phyloP scores from a whole-genome alignment of 2,329 filamentous ascomycete genomes.

The Clathrospora elynae region DNA sequence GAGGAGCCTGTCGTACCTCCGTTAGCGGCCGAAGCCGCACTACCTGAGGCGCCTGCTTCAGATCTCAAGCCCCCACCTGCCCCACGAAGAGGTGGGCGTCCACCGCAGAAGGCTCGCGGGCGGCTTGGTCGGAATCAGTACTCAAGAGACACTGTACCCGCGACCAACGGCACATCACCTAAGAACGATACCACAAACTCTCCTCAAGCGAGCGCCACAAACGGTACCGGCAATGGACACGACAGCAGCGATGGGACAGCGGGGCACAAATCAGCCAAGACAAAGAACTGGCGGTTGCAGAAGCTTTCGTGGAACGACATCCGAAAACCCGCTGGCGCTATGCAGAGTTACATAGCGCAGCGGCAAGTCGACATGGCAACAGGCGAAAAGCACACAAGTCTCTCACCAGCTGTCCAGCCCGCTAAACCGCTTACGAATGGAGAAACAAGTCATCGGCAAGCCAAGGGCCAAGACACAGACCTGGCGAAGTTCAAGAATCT shows the following conservation, averaged over 20 bases:
- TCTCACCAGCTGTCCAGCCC: conserved; percentile 34
- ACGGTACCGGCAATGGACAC: conserved; percentile 44
- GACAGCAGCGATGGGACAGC: conserved; percentile 62
- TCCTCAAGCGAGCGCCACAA: conserved; percentile 39
- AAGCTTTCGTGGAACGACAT: conserved; percentile 83
- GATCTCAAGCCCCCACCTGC: conserved; percentile 37
- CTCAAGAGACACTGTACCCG: conserved; percentile 41
- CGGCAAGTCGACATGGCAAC: conserved; percentile 83
- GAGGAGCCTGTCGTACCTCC: conserved; percentile 37
- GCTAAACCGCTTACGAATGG: conserved; percentile 30
- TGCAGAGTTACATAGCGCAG: conserved; percentile 86
- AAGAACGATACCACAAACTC: conserved; percentile 39
- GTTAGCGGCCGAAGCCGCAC: conserved; percentile 29
- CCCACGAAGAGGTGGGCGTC: conserved; percentile 43
- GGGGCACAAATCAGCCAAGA: conserved; percentile 64
- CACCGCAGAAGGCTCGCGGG: conserved; percentile 40
- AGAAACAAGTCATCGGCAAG: conserved; percentile 22
- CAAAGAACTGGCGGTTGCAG: conserved; percentile 59
- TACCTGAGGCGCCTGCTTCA: conserved; percentile 32
- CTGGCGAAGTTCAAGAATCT: conserved; percentile 68
- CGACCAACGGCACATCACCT: conserved; percentile 43
- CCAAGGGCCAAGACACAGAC: conserved; percentile 52
- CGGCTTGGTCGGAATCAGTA: conserved; percentile 49
- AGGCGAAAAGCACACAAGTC: conserved; percentile 53
- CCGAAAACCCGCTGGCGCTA: conserved; percentile 79